Evolutionary conservation across 2,329 filamentous ascomycete species (phyloP), one percentile per base, ranked within the genome.

Genomic region (Fusarium scirpi): DNA sequence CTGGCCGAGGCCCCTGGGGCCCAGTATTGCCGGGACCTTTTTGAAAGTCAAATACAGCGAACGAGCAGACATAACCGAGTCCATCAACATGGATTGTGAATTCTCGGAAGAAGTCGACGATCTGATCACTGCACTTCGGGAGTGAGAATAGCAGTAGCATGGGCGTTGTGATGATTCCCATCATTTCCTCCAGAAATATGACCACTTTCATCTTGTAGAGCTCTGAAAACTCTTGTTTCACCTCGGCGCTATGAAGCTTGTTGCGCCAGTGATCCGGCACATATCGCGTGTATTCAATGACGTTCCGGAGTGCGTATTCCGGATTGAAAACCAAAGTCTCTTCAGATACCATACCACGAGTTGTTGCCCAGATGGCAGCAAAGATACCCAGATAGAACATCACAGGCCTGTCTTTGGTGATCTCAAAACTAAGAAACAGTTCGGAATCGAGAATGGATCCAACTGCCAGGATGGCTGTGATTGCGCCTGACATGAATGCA

Each of bases 41-140:
- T 80, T 97, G 94, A 82, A 98, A 98, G 69, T 98, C 93, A 76
- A 99, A 99, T 38, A 97, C 94, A 5, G 96, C 96, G 81, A 98
- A 98, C 2, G 95, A 98, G 80, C 96, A 99, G 13, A 98, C 94
- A 71, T 98, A 95, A 24, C 96, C 96, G 38, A 99, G 87, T 0
- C 96, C 96, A 76, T 99, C 96, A 18, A 99, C 95, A 74, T 99
- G 94, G 24, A 99, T 90, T 0, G 96, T 98, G 74, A 98, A 98
- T 78, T 99, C 96, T 41, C 96, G 91, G 84, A 99, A 98, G 81
- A 99, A 99, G 81, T 99, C 96, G 62, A 98, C 91, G 69, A 99
- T 91, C 63, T 94, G 93, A 72, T 98, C 95, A 78, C 92, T 95
- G 79, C 93, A 97, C 73, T 90, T 92, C 1, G 94, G 94, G 34